Evolutionary conservation across 75 land plant genomes (phyloP), one percentile per base, ranked within the genome.

Genomic region (Pinus tabuliformis): DNA sequence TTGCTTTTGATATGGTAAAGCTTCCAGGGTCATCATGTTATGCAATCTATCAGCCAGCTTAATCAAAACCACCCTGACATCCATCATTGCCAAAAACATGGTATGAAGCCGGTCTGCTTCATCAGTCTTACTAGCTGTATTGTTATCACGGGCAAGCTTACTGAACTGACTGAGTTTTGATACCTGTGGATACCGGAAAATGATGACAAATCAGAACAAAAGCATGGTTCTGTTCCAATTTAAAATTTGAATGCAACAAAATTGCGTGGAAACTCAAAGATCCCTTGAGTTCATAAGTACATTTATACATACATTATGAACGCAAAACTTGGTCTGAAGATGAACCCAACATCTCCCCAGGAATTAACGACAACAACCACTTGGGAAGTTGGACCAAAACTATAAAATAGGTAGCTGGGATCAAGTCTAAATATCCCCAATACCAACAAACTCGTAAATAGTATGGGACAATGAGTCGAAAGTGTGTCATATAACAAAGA

Each of bases 11-110:
- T 83, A 52, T 30, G 95, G 86, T 64, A 97, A 81, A 73, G 99
- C 92, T 54, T 86, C 93, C 72, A 97, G 73, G 3, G 99, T 97
- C 85, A 89, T 87, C 99, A 97, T 89, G 82, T 97, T 97, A 70
- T 97, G 99, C 85, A 97, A 78, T 59, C 99, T 82, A 82, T 97
- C 99, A 15, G 99, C 99, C 33, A 97, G 83, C 75, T 97, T 97
- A 56, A 97, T 88, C 5, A 97, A 89, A 2, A 97, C 99, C 60
- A 94, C 99, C 42, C 99, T 85, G 4, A 94, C 92, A 80, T 97
- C 99, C 26, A 80, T 90, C 99, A 97, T 97, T 13, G 99, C 98
- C 60, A 97, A 83, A 61, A 95, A 91, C 98, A 97, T 95, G 36
- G 99, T 97, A 66, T 97, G 95, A 71, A 97, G 64, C 6, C 93